A percentile compares a stretch with the other conserved stretches of the same genome.
These are phyloP conservation scores for Aspergillus proliferans DNA, from an alignment of 2,329 filamentous ascomycete species.

Conservation along the genomic window DNA sequence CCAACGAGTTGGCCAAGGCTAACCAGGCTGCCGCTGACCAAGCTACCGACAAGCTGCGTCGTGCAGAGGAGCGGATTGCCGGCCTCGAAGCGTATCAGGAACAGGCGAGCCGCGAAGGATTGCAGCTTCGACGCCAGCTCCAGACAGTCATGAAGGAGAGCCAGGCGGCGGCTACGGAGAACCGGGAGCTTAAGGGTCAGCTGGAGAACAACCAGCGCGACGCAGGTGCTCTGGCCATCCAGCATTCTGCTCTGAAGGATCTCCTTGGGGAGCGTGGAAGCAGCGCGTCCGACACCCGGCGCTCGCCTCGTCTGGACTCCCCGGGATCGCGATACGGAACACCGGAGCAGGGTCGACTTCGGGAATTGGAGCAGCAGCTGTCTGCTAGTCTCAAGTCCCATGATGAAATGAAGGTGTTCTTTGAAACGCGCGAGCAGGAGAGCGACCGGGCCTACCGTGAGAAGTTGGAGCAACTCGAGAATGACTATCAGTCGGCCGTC, in stretches of 20 bases:
- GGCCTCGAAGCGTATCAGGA: slow-evolving; percentile 96
- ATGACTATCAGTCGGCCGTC: slow-evolving; percentile 94
- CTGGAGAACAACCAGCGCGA: slow-evolving; percentile 83
- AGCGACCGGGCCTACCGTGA: slow-evolving; percentile 86
- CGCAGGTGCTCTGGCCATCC: slow-evolving; percentile 85
- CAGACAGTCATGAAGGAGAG: slow-evolving; percentile 78
- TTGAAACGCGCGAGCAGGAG: slow-evolving; percentile 74
- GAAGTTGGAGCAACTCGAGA: slow-evolving; percentile 88
- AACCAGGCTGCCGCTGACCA: slow-evolving; percentile 83
- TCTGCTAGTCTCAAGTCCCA: slow-evolving; percentile 70
- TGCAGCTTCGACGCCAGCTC: slow-evolving; percentile 82
- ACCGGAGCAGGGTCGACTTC: slow-evolving; percentile 71
- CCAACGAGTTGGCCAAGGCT: slow-evolving; percentile 74
- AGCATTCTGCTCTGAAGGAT: slow-evolving; percentile 89
- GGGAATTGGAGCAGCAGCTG: slow-evolving; percentile 84
- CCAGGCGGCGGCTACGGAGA: slow-evolving; percentile 72
- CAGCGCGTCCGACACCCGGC: slow-evolving; percentile 62
- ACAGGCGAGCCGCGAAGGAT: slow-evolving; percentile 87
- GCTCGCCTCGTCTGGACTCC: slow-evolving; percentile 65
- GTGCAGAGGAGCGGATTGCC: slow-evolving; percentile 92
- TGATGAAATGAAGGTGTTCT: slow-evolving; percentile 73
- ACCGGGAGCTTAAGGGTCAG: slow-evolving; percentile 74
- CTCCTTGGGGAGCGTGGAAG: slow-evolving; percentile 85
- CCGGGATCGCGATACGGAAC: slow-evolving; percentile 69
- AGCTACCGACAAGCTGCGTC: slow-evolving; percentile 80